phyloP scores from a whole-genome alignment of 2,329 filamentous ascomycete species.

The Alternaria alternata region DNA sequence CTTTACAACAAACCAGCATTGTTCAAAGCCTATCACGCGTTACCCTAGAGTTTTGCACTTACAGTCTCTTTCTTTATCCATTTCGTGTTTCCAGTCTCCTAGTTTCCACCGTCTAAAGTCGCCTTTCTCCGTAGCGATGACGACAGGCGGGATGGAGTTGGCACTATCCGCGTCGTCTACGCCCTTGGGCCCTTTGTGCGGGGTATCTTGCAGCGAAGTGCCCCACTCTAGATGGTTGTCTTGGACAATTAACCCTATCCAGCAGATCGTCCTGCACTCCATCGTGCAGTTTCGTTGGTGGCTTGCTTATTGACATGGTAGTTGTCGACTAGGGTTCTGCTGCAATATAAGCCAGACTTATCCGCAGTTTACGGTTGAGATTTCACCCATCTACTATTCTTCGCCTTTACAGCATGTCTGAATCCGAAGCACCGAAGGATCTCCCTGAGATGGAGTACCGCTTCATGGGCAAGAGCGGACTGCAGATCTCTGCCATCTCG shows the following conservation, averaged over 20 bases:
- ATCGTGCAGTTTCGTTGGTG: slow-evolving; percentile 1
- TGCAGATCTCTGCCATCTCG: slow-evolving; percentile 77
- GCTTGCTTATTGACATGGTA: slow-evolving; percentile 4
- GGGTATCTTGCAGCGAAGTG: slow-evolving; percentile 8
- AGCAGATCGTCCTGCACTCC: not conserved
- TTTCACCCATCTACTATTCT: not conserved
- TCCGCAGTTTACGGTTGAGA: not conserved
- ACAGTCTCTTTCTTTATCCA: not conserved
- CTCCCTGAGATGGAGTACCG: slow-evolving; percentile 72
- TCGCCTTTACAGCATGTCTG: slow-evolving; percentile 5
- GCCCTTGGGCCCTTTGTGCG: not conserved
- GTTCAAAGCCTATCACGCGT: not conserved
- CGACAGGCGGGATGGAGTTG: not conserved
- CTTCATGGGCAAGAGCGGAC: slow-evolving; percentile 73
- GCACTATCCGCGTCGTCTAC: not conserved
- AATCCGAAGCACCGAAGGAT: slow-evolving; percentile 25
- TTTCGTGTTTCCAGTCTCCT: not conserved
- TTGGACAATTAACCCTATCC: not conserved
- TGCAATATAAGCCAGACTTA: not conserved
- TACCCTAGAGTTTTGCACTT: not conserved
- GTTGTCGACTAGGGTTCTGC: not conserved
- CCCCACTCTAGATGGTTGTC: slow-evolving; percentile 3
- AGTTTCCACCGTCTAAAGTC: slow-evolving; percentile 3
- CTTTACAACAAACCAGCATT: not conserved
- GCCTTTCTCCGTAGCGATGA: not conserved